Base-by-base conservation (phyloP, 768 basidiomycete species). In the Mycena leptocephala region DNA sequence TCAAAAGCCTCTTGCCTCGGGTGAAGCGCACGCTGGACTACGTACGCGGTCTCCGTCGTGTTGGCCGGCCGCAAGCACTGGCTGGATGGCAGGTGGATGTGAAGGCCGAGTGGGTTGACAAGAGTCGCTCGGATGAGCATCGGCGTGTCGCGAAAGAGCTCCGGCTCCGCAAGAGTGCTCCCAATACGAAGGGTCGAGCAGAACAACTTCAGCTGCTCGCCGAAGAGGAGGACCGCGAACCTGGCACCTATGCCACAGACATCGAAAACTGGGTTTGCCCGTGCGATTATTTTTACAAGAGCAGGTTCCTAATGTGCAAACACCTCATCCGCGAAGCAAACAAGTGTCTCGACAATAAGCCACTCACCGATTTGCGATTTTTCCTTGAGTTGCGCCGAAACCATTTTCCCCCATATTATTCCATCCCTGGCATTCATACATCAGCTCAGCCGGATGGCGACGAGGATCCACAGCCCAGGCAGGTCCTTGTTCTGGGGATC, bases 51-150 rank as follows among this genome's bases (percentile, higher is more conserved):
- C 51, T 53, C 22, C 65, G 76, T 24, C 72, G 71, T 10, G 11
- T 76, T 32, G 81, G 80, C 13, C 69, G 78, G 13, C 64, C 75
- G 20, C 55, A 76, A 56, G 76, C 70, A 16, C 67, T 82, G 0
- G 69, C 70, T 5, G 63, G 67, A 1, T 82, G 81, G 81, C 79
- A 82, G n/a, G n/a, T n/a, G n/a, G n/a, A n/a, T n/a, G n/a, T n/a
- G n/a, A n/a, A n/a, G n/a, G n/a, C n/a, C n/a, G 76, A 80, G 22
- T 82, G 81, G 80, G 13, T 76, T 14, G 74, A 79, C 26, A 74
- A 80, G 74, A 62, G 65, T 33, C 33, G 67, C 24, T 56, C 75
- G 28, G 79, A 81, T 53, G 79, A 79, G 68, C 64, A 76, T 14
- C 56, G 75, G 16, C 71, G 66, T 5, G 67, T 74, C 22, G 66